Conservation (phyloP, 441 rosid genomes). For the Bruguiera hainesii region DNA sequence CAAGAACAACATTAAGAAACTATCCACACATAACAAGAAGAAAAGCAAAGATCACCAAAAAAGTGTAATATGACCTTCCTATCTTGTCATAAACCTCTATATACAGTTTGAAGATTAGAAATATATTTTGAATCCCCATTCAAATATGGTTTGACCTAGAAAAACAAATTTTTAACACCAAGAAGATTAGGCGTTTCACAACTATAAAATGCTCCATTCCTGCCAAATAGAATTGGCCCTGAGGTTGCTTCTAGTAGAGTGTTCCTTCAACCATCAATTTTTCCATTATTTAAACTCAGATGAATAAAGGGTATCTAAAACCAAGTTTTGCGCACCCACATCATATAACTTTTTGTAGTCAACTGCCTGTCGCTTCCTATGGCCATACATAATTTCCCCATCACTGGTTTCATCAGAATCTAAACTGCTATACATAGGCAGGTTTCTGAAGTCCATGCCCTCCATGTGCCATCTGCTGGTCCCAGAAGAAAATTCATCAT, state of each 20-base stretch:
- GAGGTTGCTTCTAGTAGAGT: not conserved
- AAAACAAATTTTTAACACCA: not conserved
- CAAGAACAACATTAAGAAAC: not conserved
- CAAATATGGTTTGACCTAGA: not conserved
- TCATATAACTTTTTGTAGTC: slow-evolving; percentile 82
- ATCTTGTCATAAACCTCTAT: not conserved
- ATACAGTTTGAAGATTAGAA: not conserved
- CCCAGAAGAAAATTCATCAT: slow-evolving; percentile 51
- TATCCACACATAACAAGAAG: not conserved
- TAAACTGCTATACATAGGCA: slow-evolving; percentile 36
- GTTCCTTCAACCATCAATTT: not conserved
- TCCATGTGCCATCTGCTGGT: slow-evolving; percentile 40
- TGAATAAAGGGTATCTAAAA: slow-evolving; percentile 15
- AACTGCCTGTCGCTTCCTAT: slow-evolving; percentile 73
- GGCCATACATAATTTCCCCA: slow-evolving; percentile 63
- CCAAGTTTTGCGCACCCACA: slow-evolving; percentile 45
- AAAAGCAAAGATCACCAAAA: not conserved
- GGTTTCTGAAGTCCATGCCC: slow-evolving; percentile 28
- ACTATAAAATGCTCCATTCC: too few relatives aligned
- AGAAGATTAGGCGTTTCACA: too few relatives aligned
- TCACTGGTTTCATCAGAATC: slow-evolving; percentile 62
- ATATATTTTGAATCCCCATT: not conserved
- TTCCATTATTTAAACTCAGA: too few relatives aligned
- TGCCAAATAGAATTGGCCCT: too few relatives aligned
- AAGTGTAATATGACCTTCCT: not conserved